These are phyloP conservation scores for Aquilaria yunnanensis DNA, from an alignment of 345 rosid genomes.

Conservation along the genomic window DNA sequence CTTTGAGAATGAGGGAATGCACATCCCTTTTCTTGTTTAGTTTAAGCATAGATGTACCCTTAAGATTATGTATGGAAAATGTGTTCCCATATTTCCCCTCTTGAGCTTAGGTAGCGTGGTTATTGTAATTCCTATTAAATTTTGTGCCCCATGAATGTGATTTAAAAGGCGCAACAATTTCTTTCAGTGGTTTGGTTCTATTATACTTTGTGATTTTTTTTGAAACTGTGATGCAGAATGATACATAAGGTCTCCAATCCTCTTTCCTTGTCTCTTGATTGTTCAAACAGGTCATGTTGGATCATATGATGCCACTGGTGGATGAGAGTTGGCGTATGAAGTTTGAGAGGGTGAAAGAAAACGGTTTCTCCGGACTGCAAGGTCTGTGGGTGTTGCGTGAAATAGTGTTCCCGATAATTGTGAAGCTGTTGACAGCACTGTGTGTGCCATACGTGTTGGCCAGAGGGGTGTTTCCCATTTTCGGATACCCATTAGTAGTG, in stretches of 20 bases:
- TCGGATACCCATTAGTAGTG: constrained; percentile 88
- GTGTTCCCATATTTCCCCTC: too few relatives aligned
- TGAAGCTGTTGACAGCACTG: constrained; percentile 93
- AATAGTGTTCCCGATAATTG: constrained; percentile 82
- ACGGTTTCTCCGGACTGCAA: constrained; percentile 92
- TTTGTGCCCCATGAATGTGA: too few relatives aligned
- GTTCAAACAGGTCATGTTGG: constrained; percentile 76
- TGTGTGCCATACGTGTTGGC: constrained; percentile 90
- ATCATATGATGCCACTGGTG: constrained; percentile 94
- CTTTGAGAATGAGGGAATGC: too few relatives aligned
- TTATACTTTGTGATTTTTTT: neutral
- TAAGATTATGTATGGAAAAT: too few relatives aligned
- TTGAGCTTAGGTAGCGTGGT: too few relatives aligned
- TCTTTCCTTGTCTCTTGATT: neutral
- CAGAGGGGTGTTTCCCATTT: constrained; percentile 86
- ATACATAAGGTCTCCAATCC: neutral
- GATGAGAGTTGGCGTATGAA: constrained; percentile 91
- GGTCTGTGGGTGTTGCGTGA: constrained; percentile 90
- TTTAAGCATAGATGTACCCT: too few relatives aligned
- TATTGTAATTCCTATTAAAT: too few relatives aligned
- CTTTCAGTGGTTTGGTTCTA: neutral
- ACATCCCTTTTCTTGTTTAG: too few relatives aligned
- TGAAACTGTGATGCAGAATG: neutral
- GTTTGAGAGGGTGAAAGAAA: constrained; percentile 92
- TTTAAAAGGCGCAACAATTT: too few relatives aligned